Conservation (phyloP, 768 basidiomycete genomes). For the Pseudohyphozyma bogoriensis region DNA sequence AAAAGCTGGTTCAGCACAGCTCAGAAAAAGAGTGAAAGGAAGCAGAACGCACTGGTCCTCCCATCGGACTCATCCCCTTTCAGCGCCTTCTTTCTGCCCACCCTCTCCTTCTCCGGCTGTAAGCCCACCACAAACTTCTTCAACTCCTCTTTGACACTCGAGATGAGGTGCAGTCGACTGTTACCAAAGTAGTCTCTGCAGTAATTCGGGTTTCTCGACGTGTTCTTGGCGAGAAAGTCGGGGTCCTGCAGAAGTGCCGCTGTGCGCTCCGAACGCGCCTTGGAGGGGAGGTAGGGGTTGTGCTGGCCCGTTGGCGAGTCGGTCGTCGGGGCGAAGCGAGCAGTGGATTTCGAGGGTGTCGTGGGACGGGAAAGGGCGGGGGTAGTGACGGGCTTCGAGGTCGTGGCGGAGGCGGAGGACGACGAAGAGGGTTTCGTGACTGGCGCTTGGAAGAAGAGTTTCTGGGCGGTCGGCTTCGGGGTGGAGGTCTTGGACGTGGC, state of each 20-base stretch:
- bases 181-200: constrained; percentile 70
- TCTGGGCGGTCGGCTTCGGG: background rate
- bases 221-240: constrained; percentile 78
- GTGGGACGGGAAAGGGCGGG: background rate
- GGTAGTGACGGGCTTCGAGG: background rate
- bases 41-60: too few species aligned
- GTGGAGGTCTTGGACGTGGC: too few species aligned
- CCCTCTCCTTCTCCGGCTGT: constrained; percentile 37
- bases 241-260: constrained; percentile 70
- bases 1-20: too few species aligned
- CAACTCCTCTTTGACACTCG: constrained; percentile 85
- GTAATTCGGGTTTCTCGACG: constrained; percentile 67
- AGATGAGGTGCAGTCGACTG: constrained; percentile 83
- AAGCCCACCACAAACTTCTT: constrained; percentile 61
- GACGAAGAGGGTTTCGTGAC: background rate
- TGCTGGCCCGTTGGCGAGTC: constrained; percentile 8
- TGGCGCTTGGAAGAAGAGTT: constrained; percentile 12
- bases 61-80: constrained; percentile 34
- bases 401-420: background rate
- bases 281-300: constrained; percentile 46
- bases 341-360: background rate
- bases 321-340: constrained; percentile 19
- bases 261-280: constrained; percentile 44
- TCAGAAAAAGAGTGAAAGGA: too few species aligned
- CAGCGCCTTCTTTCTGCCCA: constrained; percentile 7